Percentiles rank a stretch among this genome's conserved stretches.
phyloP scores from a whole-genome alignment of 1,284 basidiomycete genomes.

The Leccinum subfulvum region DNA sequence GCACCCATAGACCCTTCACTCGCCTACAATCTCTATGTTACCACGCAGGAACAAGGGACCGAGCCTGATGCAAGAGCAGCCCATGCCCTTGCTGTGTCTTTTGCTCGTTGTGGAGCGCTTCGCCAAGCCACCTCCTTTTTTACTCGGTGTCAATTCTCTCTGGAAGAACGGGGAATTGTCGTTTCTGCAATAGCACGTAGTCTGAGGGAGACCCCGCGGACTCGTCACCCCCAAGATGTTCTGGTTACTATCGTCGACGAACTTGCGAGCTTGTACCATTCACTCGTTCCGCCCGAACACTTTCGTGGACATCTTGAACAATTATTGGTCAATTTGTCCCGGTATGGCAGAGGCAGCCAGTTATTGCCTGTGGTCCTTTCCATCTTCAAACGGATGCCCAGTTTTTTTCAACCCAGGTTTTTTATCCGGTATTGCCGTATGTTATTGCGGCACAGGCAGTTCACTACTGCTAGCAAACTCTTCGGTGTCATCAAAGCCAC shows the following conservation, averaged over 20 bases:
- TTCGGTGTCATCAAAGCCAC: constrained; percentile 9
- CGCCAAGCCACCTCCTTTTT: constrained; percentile 19
- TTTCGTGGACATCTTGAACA: constrained; percentile 31
- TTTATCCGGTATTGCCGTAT: constrained; percentile 22
- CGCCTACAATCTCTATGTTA: constrained; percentile 19
- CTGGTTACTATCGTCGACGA: constrained; percentile 20
- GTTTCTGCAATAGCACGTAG: constrained; percentile 24
- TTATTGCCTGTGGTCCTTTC: constrained; percentile 20
- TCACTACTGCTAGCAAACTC: constrained; percentile 15
- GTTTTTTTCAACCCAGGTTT: constrained; percentile 26
- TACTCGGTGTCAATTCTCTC: constrained; percentile 13
- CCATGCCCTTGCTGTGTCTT: constrained; percentile 21
- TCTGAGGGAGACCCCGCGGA: constrained; percentile 19
- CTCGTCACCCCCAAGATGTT: constrained; percentile 8
- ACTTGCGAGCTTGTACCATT: constrained; percentile 24
- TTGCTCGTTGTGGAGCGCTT: constrained; percentile 19
- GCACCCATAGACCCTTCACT: constrained; percentile 20
- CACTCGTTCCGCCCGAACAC: constrained; percentile 22
- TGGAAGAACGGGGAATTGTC: constrained; percentile 19
- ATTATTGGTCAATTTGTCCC: constrained; percentile 25
- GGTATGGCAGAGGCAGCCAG: constrained; percentile 18
- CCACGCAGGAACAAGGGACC: constrained; percentile 4
- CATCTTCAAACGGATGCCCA: constrained; percentile 18
- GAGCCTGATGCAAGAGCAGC: background rate
- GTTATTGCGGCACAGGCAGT: constrained; percentile 23